Percentiles rank a stretch among this genome's conserved stretches.
Conservation (phyloP, 1,284 basidiomycete genomes). For the Boletus sp. region DNA sequence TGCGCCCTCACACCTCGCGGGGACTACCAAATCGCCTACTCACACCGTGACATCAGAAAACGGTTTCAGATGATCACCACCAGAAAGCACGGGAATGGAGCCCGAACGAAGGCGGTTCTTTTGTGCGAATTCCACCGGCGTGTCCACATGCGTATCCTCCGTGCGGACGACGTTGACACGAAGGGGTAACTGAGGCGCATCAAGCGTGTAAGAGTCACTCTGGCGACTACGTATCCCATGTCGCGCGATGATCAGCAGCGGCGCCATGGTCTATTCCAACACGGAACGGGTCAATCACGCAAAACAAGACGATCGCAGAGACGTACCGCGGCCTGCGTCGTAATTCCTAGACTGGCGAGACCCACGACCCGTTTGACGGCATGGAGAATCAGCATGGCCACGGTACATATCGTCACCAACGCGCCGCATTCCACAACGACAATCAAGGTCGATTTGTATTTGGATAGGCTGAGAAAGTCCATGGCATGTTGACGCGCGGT, state of each 20-base stretch:
- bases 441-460: slow-evolving; percentile 22
- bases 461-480: slow-evolving; percentile 7
- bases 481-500: slow-evolving; percentile 4
- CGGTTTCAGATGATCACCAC: not conserved
- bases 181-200: slow-evolving; percentile 18
- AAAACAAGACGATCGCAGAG: not conserved
- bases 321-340: slow-evolving; percentile 29
- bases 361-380: slow-evolving; percentile 1
- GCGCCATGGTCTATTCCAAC: slow-evolving; percentile 23
- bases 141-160: slow-evolving; percentile 12
- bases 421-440: slow-evolving; percentile 32
- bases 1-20: too few relatives aligned
- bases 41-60: slow-evolving; percentile 14
- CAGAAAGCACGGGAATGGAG: not conserved
- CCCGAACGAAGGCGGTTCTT: not conserved
- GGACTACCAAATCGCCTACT: not conserved
- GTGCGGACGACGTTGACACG: slow-evolving; percentile 22
- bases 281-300: not conserved
- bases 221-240: slow-evolving; percentile 17
- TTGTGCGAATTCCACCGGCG: not conserved
- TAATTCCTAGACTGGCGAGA: slow-evolving; percentile 25
- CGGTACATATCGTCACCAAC: slow-evolving; percentile 22
- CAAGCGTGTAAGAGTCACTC: not conserved
- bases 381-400: slow-evolving; percentile 22
- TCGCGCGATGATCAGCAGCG: slow-evolving; percentile 32